phyloP scores from a whole-genome alignment of 257 asterid species.

The Gentiana dahurica region DNA sequence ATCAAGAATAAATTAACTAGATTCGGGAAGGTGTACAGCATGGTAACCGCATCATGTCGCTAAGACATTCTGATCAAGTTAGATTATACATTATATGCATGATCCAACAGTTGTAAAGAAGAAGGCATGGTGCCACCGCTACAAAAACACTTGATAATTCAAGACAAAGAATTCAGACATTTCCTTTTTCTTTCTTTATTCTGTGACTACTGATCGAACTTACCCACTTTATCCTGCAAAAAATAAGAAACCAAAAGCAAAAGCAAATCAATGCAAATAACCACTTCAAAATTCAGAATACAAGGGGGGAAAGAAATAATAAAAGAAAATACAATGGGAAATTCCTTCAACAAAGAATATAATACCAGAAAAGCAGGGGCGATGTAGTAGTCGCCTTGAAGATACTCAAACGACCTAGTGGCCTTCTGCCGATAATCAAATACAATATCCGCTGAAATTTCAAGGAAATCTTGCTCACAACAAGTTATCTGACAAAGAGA shows the following conservation, averaged over 20 bases:
- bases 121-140: background rate
- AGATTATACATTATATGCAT: no score
- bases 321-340: background rate
- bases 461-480: conserved; percentile 6
- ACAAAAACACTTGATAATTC: background rate
- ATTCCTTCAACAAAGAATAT: no score
- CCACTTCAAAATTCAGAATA: background rate
- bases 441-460: conserved; percentile 77
- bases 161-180: background rate
- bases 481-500: conserved; percentile 1
- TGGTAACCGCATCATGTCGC: no score
- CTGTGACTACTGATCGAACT: conserved; percentile 22
- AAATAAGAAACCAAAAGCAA: conserved; percentile 4
- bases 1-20: no score
- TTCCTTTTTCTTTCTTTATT: background rate
- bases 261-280: background rate
- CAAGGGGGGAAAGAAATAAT: background rate
- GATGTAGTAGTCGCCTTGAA: conserved; percentile 90
- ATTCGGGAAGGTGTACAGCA: no score
- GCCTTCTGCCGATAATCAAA: conserved; percentile 90
- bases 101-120: no score
- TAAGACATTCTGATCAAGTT: no score
- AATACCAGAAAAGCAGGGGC: conserved; percentile 79
- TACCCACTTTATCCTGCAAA: conserved; percentile 95
- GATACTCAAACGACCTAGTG: conserved; percentile 81